phyloP scores from a whole-genome alignment of 345 rosid genomes.

The Atalantia buxifolia region DNA sequence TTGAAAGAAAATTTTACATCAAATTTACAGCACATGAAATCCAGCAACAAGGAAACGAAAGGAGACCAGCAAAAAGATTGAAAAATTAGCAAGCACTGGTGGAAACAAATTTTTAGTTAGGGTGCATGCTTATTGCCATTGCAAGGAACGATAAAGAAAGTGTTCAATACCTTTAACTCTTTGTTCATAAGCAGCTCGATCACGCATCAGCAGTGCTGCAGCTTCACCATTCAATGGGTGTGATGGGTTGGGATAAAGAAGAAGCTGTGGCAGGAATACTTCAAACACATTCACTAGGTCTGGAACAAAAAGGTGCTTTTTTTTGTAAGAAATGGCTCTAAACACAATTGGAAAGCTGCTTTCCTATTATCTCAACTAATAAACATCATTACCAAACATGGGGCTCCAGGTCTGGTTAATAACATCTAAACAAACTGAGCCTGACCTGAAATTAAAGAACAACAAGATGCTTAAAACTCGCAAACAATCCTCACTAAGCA shows the following conservation, averaged over 20 bases:
- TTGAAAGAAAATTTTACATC: no score
- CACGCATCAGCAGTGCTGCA: constrained; percentile 66
- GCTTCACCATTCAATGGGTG: constrained; percentile 84
- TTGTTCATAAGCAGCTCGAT: constrained; percentile 49
- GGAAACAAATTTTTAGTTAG: background rate
- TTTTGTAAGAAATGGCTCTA: constrained; percentile 12
- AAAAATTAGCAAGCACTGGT: background rate
- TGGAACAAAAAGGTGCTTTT: constrained; percentile 24
- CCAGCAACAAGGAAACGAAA: background rate
- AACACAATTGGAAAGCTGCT: background rate
- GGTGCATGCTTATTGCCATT: background rate
- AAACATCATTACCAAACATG: constrained; percentile 50
- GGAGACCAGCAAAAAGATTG: no score
- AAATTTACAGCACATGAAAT: background rate
- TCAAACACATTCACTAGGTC: constrained; percentile 79
- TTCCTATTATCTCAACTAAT: background rate
- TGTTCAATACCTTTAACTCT: constrained; percentile 27
- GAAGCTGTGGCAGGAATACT: constrained; percentile 74
- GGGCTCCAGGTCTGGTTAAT: constrained; percentile 81
- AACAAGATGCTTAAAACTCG: background rate
- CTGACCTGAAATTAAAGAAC: constrained; percentile 46
- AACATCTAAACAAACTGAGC: constrained; percentile 84
- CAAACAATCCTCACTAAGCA: constrained; percentile 7
- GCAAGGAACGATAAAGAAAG: background rate
- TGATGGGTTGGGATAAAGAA: constrained; percentile 73